These are phyloP conservation scores for Nothophaeocryptopus gaeumannii DNA, from an alignment of 2,329 filamentous ascomycete species.

Conservation along the genomic window DNA sequence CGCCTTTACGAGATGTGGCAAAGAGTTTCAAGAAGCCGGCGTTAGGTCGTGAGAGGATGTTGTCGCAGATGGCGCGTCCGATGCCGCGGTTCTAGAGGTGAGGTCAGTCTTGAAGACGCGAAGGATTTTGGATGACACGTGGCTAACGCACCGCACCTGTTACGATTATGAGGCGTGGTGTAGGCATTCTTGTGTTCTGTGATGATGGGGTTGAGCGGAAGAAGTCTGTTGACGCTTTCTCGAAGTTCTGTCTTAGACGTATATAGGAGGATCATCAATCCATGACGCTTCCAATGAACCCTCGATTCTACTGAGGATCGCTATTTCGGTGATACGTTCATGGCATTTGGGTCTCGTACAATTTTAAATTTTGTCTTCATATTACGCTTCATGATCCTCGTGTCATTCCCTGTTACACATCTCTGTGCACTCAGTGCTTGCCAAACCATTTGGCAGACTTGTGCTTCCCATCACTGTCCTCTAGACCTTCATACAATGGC, in stretches of 20 bases:
- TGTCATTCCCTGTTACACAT: no score
- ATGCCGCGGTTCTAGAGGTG: conserved; percentile 35
- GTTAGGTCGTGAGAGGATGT: conserved; percentile 27
- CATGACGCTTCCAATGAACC: no score
- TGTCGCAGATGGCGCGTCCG: conserved; percentile 35
- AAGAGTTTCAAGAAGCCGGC: conserved; percentile 30
- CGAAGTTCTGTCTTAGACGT: no score
- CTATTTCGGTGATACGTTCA: no score
- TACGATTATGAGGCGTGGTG: conserved; percentile 33
- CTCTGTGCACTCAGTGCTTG: not conserved
- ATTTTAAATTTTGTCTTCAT: no score
- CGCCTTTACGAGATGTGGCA: conserved; percentile 34
- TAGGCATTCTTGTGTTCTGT: conserved; percentile 23
- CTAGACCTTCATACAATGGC: conserved; percentile 40
- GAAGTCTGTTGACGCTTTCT: no score
- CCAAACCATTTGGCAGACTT: conserved; percentile 19
- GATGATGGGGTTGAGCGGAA: not conserved
- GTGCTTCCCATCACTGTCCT: conserved; percentile 33
- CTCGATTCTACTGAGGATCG: no score
- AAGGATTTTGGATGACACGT: not conserved
- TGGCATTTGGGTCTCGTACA: no score
- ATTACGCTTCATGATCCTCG: no score
- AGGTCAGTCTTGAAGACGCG: conserved; percentile 4
- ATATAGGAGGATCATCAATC: no score
- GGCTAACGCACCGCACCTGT: conserved; percentile 32